Evolutionary conservation across 805 yeast genomes (phyloP), one percentile per base, ranked within the genome.

Genomic region (Jamesozyma spencerorum): DNA sequence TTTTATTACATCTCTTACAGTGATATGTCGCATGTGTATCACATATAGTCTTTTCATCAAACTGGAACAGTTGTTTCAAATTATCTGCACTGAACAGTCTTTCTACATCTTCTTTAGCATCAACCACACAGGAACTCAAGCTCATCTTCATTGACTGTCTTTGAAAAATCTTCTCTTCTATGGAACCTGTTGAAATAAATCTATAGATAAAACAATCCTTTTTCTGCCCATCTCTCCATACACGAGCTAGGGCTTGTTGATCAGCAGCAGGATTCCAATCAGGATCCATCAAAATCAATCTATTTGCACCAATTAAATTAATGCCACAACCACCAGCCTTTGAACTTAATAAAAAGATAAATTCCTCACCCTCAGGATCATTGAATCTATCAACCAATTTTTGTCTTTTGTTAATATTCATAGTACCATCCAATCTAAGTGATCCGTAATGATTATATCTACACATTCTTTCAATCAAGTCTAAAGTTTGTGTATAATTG

Each of bases 301-400:
- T 71, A 50, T 92, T 92, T 2, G 97, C 98, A 11, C 98, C 98
- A 53, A 92, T 90, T 52, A 92, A 72, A 59, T 92, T 92, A 54
- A 92, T 85, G 64, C 98, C 98, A 69, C 98, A 92, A 1, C 98
- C 98, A 52, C 98, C 98, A 1, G 98, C 98, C 61, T 92, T 92
- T 6, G 95, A 85, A 57, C 95, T 85, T 39, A 92, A 67, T 44
- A 92, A 68, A 52, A 92, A 92, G 2, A 92, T 78, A 59, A 90
- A 92, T 49, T 88, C 97, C 34, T 59, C 62, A 2, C 87, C 83
- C 34, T 84, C 82, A 1, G 97, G 96, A 52, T 92, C 83, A 55
- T 92, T 92, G 63, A 92, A 88, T 49, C 73, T 68, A 60, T 90
- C 97, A 15, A 92, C 98, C 26, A 90, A 68, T 51, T 84, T 86